phyloP scores from a whole-genome alignment of 2,329 filamentous ascomycete genomes.

The Pseudogymnoascus destructans region DNA sequence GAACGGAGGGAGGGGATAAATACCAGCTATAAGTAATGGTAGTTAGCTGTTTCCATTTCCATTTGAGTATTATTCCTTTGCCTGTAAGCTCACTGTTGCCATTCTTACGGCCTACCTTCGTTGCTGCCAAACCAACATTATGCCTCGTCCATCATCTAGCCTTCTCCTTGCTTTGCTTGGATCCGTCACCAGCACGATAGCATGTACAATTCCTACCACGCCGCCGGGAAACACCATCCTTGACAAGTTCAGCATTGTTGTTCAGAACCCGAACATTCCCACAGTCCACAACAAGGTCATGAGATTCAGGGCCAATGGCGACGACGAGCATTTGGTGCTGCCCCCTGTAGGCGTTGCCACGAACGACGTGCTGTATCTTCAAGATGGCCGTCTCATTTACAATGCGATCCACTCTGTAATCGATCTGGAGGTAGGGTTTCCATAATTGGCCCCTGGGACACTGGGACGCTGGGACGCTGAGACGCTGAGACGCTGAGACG shows the following conservation, averaged over 20 bases:
- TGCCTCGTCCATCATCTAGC: neutral
- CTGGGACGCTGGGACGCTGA: too few species aligned
- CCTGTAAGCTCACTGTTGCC: neutral
- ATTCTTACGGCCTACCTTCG: neutral
- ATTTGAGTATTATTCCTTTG: neutral
- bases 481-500: too few species aligned
- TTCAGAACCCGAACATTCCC: conserved; percentile 29
- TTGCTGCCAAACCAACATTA: neutral
- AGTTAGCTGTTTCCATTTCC: neutral
- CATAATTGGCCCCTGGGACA: neutral
- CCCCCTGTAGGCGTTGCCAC: conserved; percentile 28
- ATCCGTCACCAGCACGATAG: conserved; percentile 17
- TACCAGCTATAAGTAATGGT: conserved; percentile 1
- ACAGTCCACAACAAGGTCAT: conserved; percentile 28
- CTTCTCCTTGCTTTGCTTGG: conserved; percentile 15
- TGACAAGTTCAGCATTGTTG: conserved; percentile 26
- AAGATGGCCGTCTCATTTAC: conserved; percentile 28
- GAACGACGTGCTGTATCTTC: conserved; percentile 27
- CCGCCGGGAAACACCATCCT: conserved; percentile 27
- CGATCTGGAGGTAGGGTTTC: conserved; percentile 30
- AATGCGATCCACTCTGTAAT: conserved; percentile 29
- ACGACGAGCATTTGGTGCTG: conserved; percentile 30
- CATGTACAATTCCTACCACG: conserved; percentile 25
- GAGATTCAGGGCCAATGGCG: conserved; percentile 30
- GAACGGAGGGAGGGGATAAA: neutral